phyloP scores from a whole-genome alignment of 306 rosid genomes.

The Hylodesmum podocarpum region DNA sequence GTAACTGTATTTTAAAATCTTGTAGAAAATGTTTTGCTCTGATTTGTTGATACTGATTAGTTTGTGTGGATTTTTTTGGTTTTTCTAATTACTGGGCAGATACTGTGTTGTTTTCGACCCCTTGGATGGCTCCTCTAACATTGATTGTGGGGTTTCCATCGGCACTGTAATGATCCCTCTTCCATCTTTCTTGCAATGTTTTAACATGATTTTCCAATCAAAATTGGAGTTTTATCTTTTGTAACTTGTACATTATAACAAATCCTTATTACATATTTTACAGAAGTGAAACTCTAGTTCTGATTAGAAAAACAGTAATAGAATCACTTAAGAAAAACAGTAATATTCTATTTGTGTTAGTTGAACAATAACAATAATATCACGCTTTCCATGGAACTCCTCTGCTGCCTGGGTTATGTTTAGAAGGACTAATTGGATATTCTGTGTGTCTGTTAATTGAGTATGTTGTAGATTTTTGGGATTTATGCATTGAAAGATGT shows the following conservation, averaged over 20 bases:
- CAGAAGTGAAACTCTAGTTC: background rate
- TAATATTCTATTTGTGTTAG: too few species aligned
- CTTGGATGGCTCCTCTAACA: constrained; percentile 59
- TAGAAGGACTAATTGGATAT: constrained; percentile 13
- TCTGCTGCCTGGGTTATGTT: constrained; percentile 13
- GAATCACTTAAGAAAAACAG: background rate
- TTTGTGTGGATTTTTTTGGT: background rate
- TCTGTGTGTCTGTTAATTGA: constrained; percentile 30
- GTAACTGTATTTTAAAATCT: constrained; percentile 5
- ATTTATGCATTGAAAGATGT: constrained; percentile 64
- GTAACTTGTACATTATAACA: background rate
- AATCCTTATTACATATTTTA: background rate
- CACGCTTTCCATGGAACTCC: background rate
- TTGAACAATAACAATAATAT: background rate
- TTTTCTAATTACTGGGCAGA: constrained; percentile 44
- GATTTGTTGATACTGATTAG: background rate
- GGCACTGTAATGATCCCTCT: constrained; percentile 71
- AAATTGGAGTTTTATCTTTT: background rate
- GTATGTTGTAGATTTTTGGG: constrained; percentile 76
- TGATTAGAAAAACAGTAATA: background rate
- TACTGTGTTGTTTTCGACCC: constrained; percentile 92
- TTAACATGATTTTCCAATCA: background rate
- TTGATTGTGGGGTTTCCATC: constrained; percentile 96
- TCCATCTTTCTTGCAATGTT: background rate
- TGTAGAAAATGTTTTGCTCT: background rate